phyloP scores from a whole-genome alignment of 2,329 filamentous ascomycete genomes.

The Botrytis cinerea region DNA sequence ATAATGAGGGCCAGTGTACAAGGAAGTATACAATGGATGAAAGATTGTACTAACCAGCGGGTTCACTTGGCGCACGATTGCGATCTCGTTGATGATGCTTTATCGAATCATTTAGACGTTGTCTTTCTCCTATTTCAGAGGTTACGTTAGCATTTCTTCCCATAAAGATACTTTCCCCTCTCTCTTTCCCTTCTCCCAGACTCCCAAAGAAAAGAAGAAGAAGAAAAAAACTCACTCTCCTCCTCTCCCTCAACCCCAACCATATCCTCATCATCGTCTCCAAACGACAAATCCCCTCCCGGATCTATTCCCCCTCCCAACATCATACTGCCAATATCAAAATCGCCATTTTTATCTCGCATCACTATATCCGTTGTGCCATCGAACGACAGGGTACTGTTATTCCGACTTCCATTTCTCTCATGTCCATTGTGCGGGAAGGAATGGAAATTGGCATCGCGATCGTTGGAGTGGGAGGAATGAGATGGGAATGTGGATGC shows the following conservation, averaged over 20 bases:
- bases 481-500: conserved; percentile 43
- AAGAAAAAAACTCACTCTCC: conserved; percentile 48
- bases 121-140: conserved; percentile 54
- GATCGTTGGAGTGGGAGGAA: background rate
- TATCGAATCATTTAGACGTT: conserved; percentile 61
- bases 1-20: background rate
- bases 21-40: conserved; percentile 9
- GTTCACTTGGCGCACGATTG: conserved; percentile 59
- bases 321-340: conserved; percentile 51
- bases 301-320: background rate
- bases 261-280: conserved; percentile 53
- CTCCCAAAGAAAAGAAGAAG: background rate
- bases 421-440: background rate
- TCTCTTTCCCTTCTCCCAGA: too few relatives aligned
- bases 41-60: conserved; percentile 56
- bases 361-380: conserved; percentile 57
- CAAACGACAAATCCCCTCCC: conserved; percentile 33
- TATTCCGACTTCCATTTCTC: background rate
- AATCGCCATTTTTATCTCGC: conserved; percentile 62
- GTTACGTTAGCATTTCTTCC: conserved; percentile 38
- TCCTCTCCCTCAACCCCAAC: conserved; percentile 43
- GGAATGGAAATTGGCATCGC: background rate
- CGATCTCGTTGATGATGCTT: conserved; percentile 61
- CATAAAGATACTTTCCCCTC: background rate
- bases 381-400: background rate